Percentiles rank a stretch among this genome's conserved stretches.
phyloP scores from a whole-genome alignment of 2,329 filamentous ascomycete species.

The Trichoderma breve region DNA sequence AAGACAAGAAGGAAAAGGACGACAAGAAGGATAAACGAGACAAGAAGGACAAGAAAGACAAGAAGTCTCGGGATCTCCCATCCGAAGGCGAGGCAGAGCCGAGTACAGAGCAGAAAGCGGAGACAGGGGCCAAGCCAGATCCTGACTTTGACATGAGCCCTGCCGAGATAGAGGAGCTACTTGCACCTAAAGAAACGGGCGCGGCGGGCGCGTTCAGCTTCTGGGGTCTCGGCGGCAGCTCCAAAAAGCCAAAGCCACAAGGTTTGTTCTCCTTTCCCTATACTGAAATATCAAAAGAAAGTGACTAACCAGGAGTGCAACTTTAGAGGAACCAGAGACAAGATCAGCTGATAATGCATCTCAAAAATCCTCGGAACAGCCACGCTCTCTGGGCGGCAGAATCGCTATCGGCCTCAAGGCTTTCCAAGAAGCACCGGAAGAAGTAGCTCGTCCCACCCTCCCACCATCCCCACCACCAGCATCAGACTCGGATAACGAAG shows the following conservation, averaged over 20 bases:
- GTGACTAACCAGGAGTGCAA: conserved; percentile 51
- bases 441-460: conserved; percentile 37
- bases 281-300: conserved; percentile 40
- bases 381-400: conserved; percentile 48
- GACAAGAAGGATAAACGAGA: conserved; percentile 40
- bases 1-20: conserved; percentile 37
- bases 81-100: conserved; percentile 20
- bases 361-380: conserved; percentile 43
- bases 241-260: conserved; percentile 45
- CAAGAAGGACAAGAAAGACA: conserved; percentile 27
- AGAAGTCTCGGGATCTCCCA: conserved; percentile 26
- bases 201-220: conserved; percentile 52
- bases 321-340: conserved; percentile 28
- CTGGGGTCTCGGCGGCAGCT: conserved; percentile 49
- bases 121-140: conserved; percentile 19
- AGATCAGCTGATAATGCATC: conserved; percentile 31
- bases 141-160: conserved; percentile 37
- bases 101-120: conserved; percentile 16
- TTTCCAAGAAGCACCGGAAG: conserved; percentile 49
- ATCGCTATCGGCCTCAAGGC: conserved; percentile 57
- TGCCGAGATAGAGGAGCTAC: conserved; percentile 45
- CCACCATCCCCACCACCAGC: conserved; percentile 41
- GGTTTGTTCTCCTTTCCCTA: conserved; percentile 32
- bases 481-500: conserved; percentile 24
- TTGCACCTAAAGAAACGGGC: conserved; percentile 34